phyloP scores from a whole-genome alignment of 169 alveolate genomes.

The Cyclospora cayetanensis region DNA sequence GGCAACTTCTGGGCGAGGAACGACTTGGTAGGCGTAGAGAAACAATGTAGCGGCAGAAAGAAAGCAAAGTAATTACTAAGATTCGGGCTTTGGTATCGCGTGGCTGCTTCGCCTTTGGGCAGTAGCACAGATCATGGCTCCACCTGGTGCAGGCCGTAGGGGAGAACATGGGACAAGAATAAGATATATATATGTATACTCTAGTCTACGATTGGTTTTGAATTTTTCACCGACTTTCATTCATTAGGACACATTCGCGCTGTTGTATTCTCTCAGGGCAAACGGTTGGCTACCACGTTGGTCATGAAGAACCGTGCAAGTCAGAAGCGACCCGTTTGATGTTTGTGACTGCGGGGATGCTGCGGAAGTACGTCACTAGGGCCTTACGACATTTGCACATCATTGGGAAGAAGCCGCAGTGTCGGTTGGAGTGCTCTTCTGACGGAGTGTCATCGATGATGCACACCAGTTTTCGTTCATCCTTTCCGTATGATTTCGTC shows the following conservation, averaged over 20 bases:
- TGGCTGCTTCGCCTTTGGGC: too few relatives aligned
- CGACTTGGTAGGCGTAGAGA: neutral
- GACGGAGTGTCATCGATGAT: neutral
- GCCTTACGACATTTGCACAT: constrained; percentile 19
- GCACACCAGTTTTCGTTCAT: too few relatives aligned
- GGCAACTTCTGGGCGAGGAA: constrained; percentile 42
- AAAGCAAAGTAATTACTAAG: too few relatives aligned
- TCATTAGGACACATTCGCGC: too few relatives aligned
- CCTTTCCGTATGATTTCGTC: constrained; percentile 28
- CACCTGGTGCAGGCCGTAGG: too few relatives aligned
- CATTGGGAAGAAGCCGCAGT: neutral
- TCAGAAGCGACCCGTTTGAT: constrained; percentile 9
- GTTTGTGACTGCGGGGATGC: constrained; percentile 51
- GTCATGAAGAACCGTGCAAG: constrained; percentile 12
- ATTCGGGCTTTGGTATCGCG: too few relatives aligned
- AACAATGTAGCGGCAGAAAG: neutral
- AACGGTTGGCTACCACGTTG: constrained; percentile 59
- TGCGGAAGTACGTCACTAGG: constrained; percentile 27
- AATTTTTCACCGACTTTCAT: too few relatives aligned
- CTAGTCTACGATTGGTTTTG: too few relatives aligned
- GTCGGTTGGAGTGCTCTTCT: neutral
- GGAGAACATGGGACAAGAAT: too few relatives aligned
- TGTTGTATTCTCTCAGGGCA: neutral
- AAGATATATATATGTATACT: too few relatives aligned
- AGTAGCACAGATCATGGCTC: too few relatives aligned